Conservation (phyloP, 257 asterid genomes). For the Solanum neorickii region DNA sequence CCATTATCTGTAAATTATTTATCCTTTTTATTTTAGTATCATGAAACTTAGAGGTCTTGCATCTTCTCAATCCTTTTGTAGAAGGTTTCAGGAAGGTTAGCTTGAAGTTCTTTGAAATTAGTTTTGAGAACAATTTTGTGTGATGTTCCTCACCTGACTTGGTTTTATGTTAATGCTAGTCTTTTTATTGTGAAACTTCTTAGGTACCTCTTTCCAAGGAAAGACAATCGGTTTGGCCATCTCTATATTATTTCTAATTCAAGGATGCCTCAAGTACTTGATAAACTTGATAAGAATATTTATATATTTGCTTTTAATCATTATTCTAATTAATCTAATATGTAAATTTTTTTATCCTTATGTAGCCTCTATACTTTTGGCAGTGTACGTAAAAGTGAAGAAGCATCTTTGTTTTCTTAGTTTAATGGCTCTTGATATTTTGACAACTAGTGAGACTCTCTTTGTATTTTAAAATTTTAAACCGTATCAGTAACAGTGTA, state of each 20-base stretch:
- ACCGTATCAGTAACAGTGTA: too few species aligned
- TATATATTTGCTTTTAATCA: too few species aligned
- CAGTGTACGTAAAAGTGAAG: too few species aligned
- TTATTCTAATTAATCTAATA: too few species aligned
- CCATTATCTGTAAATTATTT: neutral
- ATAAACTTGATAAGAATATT: too few species aligned
- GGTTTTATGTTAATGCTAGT: neutral
- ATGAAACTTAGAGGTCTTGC: neutral
- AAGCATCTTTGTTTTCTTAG: too few species aligned
- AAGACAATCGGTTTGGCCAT: conserved; percentile 75
- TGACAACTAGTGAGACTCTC: too few species aligned
- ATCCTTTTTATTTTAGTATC: neutral
- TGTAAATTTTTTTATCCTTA: too few species aligned
- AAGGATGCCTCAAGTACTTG: conserved; percentile 19
- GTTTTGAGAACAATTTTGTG: neutral
- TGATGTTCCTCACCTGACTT: neutral
- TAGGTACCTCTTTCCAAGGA: conserved; percentile 18
- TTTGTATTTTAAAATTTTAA: too few species aligned
- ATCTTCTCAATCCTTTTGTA: neutral
- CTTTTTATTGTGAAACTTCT: conserved; percentile 1
- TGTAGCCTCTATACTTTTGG: too few species aligned
- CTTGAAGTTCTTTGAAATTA: neutral
- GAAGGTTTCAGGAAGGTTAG: neutral
- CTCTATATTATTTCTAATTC: conserved; percentile 53
- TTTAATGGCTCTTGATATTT: too few species aligned